Base-by-base conservation (phyloP, 2,329 filamentous ascomycete genomes). In the Ophiostoma montium region DNA sequence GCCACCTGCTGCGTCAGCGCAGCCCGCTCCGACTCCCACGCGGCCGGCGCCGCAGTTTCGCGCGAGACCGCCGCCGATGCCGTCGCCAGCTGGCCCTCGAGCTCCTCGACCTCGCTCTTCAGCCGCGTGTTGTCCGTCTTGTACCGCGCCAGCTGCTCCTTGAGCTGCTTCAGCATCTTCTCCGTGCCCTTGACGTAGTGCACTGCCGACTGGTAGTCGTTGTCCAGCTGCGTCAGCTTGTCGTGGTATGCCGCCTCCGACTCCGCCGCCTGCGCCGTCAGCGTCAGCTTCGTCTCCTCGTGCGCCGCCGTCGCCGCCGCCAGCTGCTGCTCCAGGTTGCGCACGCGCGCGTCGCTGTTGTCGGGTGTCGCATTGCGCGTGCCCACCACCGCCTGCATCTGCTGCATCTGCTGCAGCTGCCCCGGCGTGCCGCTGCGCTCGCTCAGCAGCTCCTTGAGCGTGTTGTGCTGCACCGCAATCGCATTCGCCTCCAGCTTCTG, bases 141-240 rank as follows among this genome's bases (percentile, higher is more conserved):
- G 67, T 94, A 92, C 51, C 88, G 86, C 49, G 84, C 75, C n/a
- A 98, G 73, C 67, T 98, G 92, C 60, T 95, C 88, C 70, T 96
- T 96, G 74, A 98, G 90, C 65, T 94, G 90, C 66, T 92, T 89
- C 45, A 98, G 77, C 88, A 98, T 95, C 75, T 95, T 96, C 67
- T 98, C 92, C 1, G 92, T 96, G 51, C 92, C 92, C 66, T 95
- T 94, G 57, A 98, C 86, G 61, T 98, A 98, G 65, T 95, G 92
- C 46, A 96, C 89, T 15, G 92, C 90, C 38, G 92, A 95, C 65
- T 95, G 88, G 63, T 98, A 95, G 63, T 98, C 92, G 62, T 89
- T 94, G 66, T 96, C 89, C 31, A 98, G 78, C 61, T 95, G 89
- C 52, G 86, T 78, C 47, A 98, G 74, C 65, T 95, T 95, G 63